Base-by-base conservation (phyloP, 169 alveolate species). In the Eimeria falciformis region DNA sequence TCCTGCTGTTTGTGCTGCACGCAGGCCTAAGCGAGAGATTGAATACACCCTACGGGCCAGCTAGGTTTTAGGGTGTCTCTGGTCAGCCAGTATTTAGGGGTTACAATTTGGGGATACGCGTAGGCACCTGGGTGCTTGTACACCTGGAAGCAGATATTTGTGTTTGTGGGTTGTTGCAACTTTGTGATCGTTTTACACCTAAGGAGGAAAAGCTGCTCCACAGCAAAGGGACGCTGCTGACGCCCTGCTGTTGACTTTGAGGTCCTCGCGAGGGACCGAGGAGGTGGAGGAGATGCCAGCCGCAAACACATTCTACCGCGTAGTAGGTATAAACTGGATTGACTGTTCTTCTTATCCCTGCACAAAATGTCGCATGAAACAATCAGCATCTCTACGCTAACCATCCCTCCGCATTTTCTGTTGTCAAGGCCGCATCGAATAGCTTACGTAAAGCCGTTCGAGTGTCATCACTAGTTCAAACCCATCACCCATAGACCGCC, bases 71-170 rank as follows among this genome's bases (percentile, higher is more conserved):
- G 18, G 18, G 18, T 69, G 43, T 23, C 23, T 69, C 2, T 69
- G 1, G 56, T 0, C 50, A 29, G 23, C 23, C 7, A 50, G 68
- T n/a, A 45, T 50, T 77, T 77, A 50, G 71, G 65, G 65, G 23
- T 77, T 50, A 77, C 43, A 45, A 37, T 37, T 47, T 81, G 29
- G 73, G 50, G 77, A 5, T 46, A 5, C 18, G 53, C 55, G 53
- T 56, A 18, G 23, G 37, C n/a, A 5, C 23, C 3, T 21, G 47
- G 27, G 47, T 23, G n/a, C 3, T 12, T 47, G 45, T 75, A 91
- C 89, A 91, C 85, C 21, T 71, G 87, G 58, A 91, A 91, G 92
- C 92, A 91, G 46, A 92, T 92, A 23, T 91, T 91, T 79, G 88
- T 86, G n/a, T 77, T 68, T 27, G 82, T 91, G 40, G 43, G 89